Evolutionary conservation across 345 rosid genomes (phyloP), one percentile per base, ranked within the genome.

Genomic region (Physaria fendleri): DNA sequence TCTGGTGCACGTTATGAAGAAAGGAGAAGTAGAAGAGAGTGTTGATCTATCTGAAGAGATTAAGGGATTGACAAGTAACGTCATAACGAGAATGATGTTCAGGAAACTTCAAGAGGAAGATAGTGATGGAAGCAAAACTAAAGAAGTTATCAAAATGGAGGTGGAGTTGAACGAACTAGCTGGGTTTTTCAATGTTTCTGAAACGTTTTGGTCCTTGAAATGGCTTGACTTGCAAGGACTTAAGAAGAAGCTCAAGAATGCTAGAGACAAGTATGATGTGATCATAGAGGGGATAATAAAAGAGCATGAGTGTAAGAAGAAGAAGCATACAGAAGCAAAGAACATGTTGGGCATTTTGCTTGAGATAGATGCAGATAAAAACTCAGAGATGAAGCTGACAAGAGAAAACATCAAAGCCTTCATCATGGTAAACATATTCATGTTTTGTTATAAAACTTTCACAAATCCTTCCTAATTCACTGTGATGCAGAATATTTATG

Each of bases 321-420:
- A 41, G 56, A 73, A 25, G 21, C 65, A 37, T 37, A 9, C 46
- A 62, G 35, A 27, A 46, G 46, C 5, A 17, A 81, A 70, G 68
- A 84, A 81, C 62, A 40, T 86, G 63, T 79, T 86, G 6, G 90
- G 84, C 56, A 64, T 84, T 56, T 67, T 90, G 71, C 71, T 90
- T 2, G 82, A 82, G 21, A 74, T 84, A 47, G 76, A 78, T 28
- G 86, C 82, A 77, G 90, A 90, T 62, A 75, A 82, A 58, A 74
- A 67, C 25, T 68, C 82, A 4, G 92, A 81, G 76, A 78, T 68
- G 30, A 79, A 71, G 47, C 51, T 90, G 53, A 82, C 81, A 47
- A 79, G 83, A 76, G 86, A 79, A 59, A 84, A 90, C 58, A 72
- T 84, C 6, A 84, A 90, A 63, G 95, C 83, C 53, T 82, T 90